A percentile compares a stretch with the other conserved stretches of the same genome.
These are phyloP conservation scores for Rosa persica DNA, from an alignment of 306 rosid genomes.

Conservation along the genomic window DNA sequence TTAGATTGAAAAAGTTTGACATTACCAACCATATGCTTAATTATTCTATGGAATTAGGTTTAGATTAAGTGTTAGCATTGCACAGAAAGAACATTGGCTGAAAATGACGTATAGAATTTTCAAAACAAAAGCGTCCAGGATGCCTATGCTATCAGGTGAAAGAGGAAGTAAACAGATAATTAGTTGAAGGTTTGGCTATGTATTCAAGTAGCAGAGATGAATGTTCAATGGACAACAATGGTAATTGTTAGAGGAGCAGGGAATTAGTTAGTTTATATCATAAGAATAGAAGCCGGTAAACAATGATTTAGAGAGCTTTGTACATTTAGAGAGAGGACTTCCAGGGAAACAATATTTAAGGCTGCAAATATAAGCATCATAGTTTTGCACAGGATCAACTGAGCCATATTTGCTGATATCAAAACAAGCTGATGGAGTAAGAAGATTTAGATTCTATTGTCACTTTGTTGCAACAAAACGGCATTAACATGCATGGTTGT, in stretches of 20 bases:
- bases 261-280: too few species aligned
- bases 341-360: background rate
- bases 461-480: background rate
- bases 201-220: too few species aligned
- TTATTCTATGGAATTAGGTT: background rate
- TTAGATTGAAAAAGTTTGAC: background rate
- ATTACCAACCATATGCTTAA: background rate
- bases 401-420: background rate
- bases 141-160: too few species aligned
- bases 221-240: too few species aligned
- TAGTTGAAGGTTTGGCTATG: too few species aligned
- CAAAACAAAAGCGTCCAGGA: background rate
- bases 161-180: too few species aligned
- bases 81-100: background rate
- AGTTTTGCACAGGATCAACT: background rate
- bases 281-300: background rate
- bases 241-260: too few species aligned
- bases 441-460: background rate
- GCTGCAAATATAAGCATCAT: background rate
- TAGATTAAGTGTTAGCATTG: background rate
- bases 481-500: background rate
- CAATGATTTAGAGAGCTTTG: background rate
- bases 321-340: background rate
- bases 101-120: too few species aligned
- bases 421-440: background rate